These are phyloP conservation scores for Quercus lobata DNA, from an alignment of 331 rosid species.

Conservation along the genomic window DNA sequence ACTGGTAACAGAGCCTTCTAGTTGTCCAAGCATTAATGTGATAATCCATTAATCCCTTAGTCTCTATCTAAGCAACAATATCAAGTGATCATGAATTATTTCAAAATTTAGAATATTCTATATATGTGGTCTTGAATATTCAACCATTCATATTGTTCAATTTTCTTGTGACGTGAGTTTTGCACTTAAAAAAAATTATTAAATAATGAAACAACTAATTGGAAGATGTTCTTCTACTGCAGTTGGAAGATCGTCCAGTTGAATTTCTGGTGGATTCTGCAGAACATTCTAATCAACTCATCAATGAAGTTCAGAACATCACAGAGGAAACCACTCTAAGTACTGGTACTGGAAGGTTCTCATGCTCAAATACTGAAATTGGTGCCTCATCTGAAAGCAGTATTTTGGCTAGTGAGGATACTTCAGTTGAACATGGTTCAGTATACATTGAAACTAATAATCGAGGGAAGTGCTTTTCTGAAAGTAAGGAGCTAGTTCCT, in stretches of 20 bases:
- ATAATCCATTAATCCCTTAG: too few species aligned
- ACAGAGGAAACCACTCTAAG: conserved; percentile 34
- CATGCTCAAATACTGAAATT: conserved; percentile 37
- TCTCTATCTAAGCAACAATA: too few species aligned
- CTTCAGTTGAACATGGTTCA: conserved; percentile 40
- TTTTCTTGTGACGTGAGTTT: neutral
- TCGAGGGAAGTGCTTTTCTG: conserved; percentile 51
- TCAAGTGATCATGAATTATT: too few species aligned
- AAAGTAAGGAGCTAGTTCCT: conserved; percentile 63
- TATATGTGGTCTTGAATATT: neutral
- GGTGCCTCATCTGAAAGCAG: conserved; percentile 29
- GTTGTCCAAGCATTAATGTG: too few species aligned
- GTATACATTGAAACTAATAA: conserved; percentile 36
- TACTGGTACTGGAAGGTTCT: conserved; percentile 35
- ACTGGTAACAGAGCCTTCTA: too few species aligned
- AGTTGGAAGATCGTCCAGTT: conserved; percentile 56
- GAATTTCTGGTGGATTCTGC: conserved; percentile 39
- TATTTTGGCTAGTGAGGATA: conserved; percentile 18
- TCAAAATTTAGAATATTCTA: too few species aligned
- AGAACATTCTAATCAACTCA: conserved; percentile 21
- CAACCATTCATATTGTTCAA: neutral
- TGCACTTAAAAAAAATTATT: neutral
- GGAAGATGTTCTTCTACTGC: conserved; percentile 1
- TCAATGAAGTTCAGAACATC: conserved; percentile 38
- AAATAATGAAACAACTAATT: neutral